Percentiles rank a stretch among this genome's conserved stretches.
These are phyloP conservation scores for Metschnikowia noctiluminum DNA, from an alignment of 805 yeast genomes.

Conservation along the genomic window DNA sequence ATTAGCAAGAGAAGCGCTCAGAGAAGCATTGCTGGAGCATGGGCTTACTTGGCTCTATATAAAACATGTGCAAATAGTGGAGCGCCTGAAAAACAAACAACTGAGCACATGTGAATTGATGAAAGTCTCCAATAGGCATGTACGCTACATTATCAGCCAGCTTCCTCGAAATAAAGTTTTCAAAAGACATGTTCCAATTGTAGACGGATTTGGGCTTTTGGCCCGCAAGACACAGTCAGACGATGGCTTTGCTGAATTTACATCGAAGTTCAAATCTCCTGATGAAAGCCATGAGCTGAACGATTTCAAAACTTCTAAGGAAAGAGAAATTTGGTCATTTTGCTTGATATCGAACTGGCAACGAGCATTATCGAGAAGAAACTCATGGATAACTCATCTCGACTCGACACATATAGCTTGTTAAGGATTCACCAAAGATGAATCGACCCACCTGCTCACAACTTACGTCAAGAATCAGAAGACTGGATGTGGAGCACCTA, in stretches of 20 bases:
- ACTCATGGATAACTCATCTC: not conserved
- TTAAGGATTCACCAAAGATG: not conserved
- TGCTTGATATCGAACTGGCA: not conserved
- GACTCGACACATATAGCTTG: not conserved
- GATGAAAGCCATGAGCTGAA: not conserved
- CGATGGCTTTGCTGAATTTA: not conserved
- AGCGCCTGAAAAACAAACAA: not conserved
- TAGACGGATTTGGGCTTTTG: not conserved
- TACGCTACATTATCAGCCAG: not conserved
- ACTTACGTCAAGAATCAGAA: not conserved
- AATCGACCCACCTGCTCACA: not conserved
- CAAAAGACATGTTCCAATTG: not conserved
- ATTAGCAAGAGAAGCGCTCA: not conserved
- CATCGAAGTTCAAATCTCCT: not conserved
- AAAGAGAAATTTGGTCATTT: not conserved
- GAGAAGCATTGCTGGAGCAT: not conserved
- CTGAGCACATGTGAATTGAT: not conserved
- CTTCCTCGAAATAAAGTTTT: not conserved
- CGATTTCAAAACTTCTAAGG: not conserved
- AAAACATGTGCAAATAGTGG: not conserved
- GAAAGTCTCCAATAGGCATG: not conserved
- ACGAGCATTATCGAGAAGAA: not conserved
- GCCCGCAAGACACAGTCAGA: not conserved
- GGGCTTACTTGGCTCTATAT: not conserved
- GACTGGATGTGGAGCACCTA: not conserved